Base-by-base conservation (phyloP, 495 filamentous ascomycete genomes). In the Xylaria longipes region DNA sequence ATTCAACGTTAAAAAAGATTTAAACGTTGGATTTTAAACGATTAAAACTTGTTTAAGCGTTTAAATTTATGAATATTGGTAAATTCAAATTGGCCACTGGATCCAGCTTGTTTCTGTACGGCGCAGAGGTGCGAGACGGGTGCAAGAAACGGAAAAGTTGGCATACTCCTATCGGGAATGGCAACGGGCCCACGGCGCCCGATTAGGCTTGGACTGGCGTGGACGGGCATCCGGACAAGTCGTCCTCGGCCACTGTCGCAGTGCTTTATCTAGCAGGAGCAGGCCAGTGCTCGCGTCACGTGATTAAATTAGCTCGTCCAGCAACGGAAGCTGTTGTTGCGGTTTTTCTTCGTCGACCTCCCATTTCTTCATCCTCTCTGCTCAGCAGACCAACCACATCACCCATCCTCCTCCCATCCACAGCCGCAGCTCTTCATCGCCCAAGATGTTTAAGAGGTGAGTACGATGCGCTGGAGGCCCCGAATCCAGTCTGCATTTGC, bases 371-470 rank as follows among this genome's bases (percentile, higher is more conserved):
- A 77, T 68, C 72, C 69, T 75, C 76, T 77, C 72, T 71, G 75
- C 69, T 45, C 71, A 69, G 73, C 72, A 79, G 71, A 60, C 57
- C 57, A 76, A 72, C 70, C 75, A 70, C 68, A 83, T 79, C 80
- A 81, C 78, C 82, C 79, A 75, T 79, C 80, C 78, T 76, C 78
- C 74, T 77, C 74, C 82, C 76, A 80, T 82, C 79, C 71, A 72
- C 75, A 80, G 81, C 80, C 80, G 83, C 82, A 82, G 80, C 80
- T 80, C 81, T 79, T 82, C 84, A 86, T 86, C 84, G 77, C 79
- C 85, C 89, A 93, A 83, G 86, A 95, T 95, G 92, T 93, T 93
- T 88, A 93, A 93, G 92, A 94, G 92, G 92, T 95, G 84, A 84
- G 91, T 85, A 68, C 60, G 45, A 29, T 41, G 37, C n/a, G 2